Evolutionary conservation across 305 asterid species (phyloP).

Genomic region (Fraxinus dipetala): DNA sequence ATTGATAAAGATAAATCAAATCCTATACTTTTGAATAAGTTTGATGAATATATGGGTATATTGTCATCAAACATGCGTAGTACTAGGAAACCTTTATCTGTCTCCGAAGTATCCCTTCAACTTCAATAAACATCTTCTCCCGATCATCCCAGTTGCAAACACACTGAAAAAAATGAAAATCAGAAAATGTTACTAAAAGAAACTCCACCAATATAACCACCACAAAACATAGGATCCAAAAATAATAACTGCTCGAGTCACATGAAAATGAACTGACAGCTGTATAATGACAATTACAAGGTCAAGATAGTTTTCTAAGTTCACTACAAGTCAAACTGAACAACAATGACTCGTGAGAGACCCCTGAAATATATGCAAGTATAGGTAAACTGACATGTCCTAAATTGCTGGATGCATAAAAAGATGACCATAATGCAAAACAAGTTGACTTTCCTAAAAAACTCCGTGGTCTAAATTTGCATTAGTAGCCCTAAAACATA

Average conservation of each 20-base stretch:
- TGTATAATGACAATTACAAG: neutral
- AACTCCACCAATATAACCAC: neutral
- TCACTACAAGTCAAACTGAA: neutral
- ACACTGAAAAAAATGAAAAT: slow-evolving; percentile 45
- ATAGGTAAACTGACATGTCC: neutral
- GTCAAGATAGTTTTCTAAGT: neutral
- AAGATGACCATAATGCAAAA: neutral
- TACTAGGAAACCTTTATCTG: slow-evolving; percentile 73
- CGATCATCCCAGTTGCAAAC: slow-evolving; percentile 97
- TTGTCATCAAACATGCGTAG: slow-evolving; percentile 3
- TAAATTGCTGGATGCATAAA: neutral
- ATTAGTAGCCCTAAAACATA: neutral
- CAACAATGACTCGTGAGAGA: neutral
- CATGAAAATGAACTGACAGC: neutral
- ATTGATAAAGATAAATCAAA: neutral
- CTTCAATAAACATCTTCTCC: slow-evolving; percentile 86
- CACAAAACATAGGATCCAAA: neutral
- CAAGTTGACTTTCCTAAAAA: neutral
- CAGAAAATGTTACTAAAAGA: neutral
- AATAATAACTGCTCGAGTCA: neutral
- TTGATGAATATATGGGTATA: neutral
- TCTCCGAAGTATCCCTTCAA: slow-evolving; percentile 84
- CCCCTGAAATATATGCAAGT: neutral
- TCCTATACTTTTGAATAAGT: neutral
- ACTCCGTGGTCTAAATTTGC: neutral